A percentile compares a stretch with the other conserved stretches of the same genome.
Evolutionary conservation across 2,329 filamentous ascomycete genomes (phyloP).

Genomic region (Beauveria rudraprayagi): DNA sequence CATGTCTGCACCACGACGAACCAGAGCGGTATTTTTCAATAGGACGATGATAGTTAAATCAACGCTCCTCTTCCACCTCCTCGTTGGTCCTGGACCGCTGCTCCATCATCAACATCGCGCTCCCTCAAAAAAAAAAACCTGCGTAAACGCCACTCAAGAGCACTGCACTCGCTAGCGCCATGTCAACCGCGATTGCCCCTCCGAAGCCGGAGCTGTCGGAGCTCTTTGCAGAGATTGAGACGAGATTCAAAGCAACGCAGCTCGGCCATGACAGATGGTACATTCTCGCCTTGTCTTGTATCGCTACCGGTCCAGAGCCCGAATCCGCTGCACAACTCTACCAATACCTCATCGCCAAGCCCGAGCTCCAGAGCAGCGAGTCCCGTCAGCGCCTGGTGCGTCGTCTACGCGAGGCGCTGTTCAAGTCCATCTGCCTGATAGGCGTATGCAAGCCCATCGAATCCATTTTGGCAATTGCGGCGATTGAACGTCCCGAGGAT

Average conservation of each 20-base stretch:
- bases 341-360: constrained; percentile 42
- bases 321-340: constrained; percentile 46
- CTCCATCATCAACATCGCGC: not conserved
- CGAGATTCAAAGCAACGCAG: not conserved
- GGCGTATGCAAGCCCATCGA: constrained; percentile 58
- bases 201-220: constrained; percentile 2
- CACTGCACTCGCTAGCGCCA: not conserved
- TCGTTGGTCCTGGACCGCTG: not conserved
- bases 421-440: constrained; percentile 50
- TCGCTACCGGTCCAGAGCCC: constrained; percentile 23
- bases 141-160: not conserved
- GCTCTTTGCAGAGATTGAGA: constrained; percentile 6
- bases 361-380: constrained; percentile 33
- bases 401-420: constrained; percentile 46
- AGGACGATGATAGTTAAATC: not conserved
- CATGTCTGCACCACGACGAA: no score
- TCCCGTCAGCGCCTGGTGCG: constrained; percentile 40
- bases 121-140: not conserved
- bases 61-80: no score
- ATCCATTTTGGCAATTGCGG: constrained; percentile 47
- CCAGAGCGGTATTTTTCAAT: not conserved
- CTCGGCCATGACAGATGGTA: constrained; percentile 12
- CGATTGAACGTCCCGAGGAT: constrained; percentile 44
- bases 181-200: not conserved
- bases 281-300: constrained; percentile 12